Percentiles rank a stretch among this genome's conserved stretches.
Conservation (phyloP, 2,329 filamentous ascomycete genomes). For the Helotiales sp. region DNA sequence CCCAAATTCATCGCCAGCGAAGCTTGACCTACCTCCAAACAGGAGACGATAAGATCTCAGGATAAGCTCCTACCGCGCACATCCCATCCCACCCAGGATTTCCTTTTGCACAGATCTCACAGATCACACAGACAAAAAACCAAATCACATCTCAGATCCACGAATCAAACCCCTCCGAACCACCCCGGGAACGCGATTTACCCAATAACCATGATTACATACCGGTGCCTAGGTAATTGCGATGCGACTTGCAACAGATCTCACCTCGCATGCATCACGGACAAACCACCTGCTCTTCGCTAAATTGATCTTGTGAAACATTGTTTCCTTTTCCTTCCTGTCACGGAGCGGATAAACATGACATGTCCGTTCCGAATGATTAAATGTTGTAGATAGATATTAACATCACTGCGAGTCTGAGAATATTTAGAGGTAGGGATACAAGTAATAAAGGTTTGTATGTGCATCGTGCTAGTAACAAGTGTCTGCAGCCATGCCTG, state of each 20-base stretch:
- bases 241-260: constrained; percentile 2
- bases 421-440: background rate
- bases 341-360: background rate
- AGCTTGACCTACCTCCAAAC: too few species aligned
- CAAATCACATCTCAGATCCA: too few species aligned
- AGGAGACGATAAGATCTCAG: too few species aligned
- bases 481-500: too few species aligned
- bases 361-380: background rate
- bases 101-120: too few species aligned
- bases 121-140: too few species aligned
- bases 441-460: background rate
- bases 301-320: background rate
- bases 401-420: too few species aligned
- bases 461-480: background rate
- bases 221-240: background rate
- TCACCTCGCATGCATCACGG: background rate
- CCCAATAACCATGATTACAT: background rate
- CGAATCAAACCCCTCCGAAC: too few species aligned
- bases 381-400: background rate
- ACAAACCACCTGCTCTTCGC: background rate
- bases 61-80: too few species aligned
- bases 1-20: too few species aligned
- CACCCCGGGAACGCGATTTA: background rate
- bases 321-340: too few species aligned
- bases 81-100: too few species aligned